Evolutionary conservation across 805 yeast genomes (phyloP).

Genomic region (Starmerella sp.): DNA sequence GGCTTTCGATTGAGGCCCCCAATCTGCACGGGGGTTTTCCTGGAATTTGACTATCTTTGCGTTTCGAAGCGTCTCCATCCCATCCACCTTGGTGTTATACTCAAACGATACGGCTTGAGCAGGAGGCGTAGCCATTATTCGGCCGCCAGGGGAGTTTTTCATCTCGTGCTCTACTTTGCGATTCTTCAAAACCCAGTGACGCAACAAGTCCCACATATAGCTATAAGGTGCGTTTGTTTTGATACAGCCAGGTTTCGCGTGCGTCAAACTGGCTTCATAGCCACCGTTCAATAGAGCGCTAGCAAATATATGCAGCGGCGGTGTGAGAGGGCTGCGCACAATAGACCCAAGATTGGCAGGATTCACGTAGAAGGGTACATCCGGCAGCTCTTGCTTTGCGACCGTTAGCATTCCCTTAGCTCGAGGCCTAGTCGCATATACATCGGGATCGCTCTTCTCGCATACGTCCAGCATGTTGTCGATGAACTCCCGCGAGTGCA

Average conservation of each 20-base stretch:
- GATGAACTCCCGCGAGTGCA: constrained; percentile 63
- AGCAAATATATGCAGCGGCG: constrained; percentile 57
- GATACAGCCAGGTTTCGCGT: constrained; percentile 72
- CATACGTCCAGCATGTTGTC: constrained; percentile 49
- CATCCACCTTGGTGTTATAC: constrained; percentile 43
- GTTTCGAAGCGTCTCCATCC: constrained; percentile 51
- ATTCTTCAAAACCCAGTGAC: constrained; percentile 44
- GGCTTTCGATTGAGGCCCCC: constrained; percentile 89
- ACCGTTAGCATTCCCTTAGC: constrained; percentile 87
- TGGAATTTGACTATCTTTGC: constrained; percentile 80
- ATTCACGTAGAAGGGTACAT: constrained; percentile 69
- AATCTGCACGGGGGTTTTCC: constrained; percentile 81
- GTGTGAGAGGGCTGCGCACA: constrained; percentile 65
- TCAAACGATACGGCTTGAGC: constrained; percentile 41
- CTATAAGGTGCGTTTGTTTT: constrained; percentile 88
- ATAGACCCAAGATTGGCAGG: constrained; percentile 66
- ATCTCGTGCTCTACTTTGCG: constrained; percentile 32
- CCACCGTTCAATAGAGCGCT: constrained; percentile 82
- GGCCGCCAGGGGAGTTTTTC: constrained; percentile 28
- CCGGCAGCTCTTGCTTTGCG: constrained; percentile 56
- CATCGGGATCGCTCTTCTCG: constrained; percentile 38
- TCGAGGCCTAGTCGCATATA: constrained; percentile 70
- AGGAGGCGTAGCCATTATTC: constrained; percentile 25
- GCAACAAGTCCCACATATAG: constrained; percentile 59
- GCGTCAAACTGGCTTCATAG: constrained; percentile 72